These are phyloP conservation scores for Daldinia vernicosa DNA, from an alignment of 495 filamentous ascomycete species.

Conservation along the genomic window DNA sequence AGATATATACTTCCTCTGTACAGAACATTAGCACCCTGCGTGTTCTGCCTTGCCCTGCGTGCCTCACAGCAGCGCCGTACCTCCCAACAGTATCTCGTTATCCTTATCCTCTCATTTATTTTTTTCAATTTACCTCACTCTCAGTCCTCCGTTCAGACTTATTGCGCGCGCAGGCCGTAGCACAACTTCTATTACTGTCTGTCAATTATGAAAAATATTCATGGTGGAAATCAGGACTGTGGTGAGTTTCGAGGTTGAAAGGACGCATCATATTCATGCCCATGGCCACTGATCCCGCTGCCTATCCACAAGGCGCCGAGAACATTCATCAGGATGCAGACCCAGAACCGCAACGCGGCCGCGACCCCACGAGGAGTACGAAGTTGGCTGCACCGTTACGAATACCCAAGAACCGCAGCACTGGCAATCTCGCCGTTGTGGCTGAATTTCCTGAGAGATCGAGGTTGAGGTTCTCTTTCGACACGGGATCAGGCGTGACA, in stretches of 20 bases:
- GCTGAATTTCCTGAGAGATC: constrained; percentile 52
- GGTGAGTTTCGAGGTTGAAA: constrained; percentile 51
- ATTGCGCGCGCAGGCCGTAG: constrained; percentile 38
- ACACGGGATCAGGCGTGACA: constrained; percentile 56
- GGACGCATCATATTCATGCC: constrained; percentile 30
- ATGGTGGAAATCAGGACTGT: constrained; percentile 57
- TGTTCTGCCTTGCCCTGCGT: background rate
- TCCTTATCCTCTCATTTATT: constrained; percentile 11
- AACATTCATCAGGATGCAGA: constrained; percentile 50
- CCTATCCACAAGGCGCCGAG: constrained; percentile 53
- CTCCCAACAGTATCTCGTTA: constrained; percentile 8
- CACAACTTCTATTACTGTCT: constrained; percentile 34
- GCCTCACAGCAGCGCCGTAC: background rate
- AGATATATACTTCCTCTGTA: background rate
- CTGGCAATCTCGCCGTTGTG: constrained; percentile 65
- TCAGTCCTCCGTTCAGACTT: constrained; percentile 2
- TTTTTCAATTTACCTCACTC: constrained; percentile 17
- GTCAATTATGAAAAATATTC: constrained; percentile 60
- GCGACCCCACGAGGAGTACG: constrained; percentile 40
- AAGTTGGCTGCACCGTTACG: constrained; percentile 52
- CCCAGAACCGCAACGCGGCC: constrained; percentile 44
- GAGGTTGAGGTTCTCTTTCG: constrained; percentile 65
- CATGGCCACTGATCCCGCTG: constrained; percentile 41
- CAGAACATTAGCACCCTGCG: background rate
- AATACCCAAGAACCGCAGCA: constrained; percentile 72